Evolutionary conservation across 2,329 filamentous ascomycete genomes (phyloP), one percentile per base, ranked within the genome.

Genomic region (Zymoseptoria tritici): DNA sequence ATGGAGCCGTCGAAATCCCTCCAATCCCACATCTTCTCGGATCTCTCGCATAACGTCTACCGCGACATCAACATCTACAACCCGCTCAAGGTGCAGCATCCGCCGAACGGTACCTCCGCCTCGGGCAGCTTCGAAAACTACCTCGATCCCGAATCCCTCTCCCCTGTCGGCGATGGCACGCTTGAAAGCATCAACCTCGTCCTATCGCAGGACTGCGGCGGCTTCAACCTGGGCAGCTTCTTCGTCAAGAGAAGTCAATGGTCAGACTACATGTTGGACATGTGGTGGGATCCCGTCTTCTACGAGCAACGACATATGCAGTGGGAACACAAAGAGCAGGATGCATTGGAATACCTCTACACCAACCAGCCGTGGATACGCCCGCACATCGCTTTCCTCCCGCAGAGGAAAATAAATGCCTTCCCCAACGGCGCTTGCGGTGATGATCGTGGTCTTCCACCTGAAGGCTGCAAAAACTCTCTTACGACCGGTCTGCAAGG

Each of bases 281-380:
- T 96, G 56, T 99, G 94, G 94, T 99, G 94, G 94, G 94, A 99
- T 70, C 94, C 94, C 0, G 92, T 97, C 29, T 85, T 88, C 59
- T 99, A 99, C 74, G 94, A 99, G 77, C 94, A 99, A 77, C 95
- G 91, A 73, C 94, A 99, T 74, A 97, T 97, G 92, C 85, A 94
- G 63, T 99, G 94, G 94, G 92, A 94, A 71, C 94, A 99, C 80
- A 97, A 97, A 74, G 94, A 99, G 75, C 94, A 99, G 76, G 92
- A 97, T 72, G 91, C 92, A 1, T 79, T 99, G 50, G 92, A 97
- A 77, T 89, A 96, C 76, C 81, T 99, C 63, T 99, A 99, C 77
- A 83, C 81, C 59, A 88, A 88, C 58, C 93, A 97, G 73, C 90
- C 94, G 0, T 99, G 94, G 92, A 85, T 97, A 57, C 86, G 94